These are phyloP conservation scores for Lentithecium fluviatile DNA, from an alignment of 495 filamentous ascomycete species.

Conservation along the genomic window DNA sequence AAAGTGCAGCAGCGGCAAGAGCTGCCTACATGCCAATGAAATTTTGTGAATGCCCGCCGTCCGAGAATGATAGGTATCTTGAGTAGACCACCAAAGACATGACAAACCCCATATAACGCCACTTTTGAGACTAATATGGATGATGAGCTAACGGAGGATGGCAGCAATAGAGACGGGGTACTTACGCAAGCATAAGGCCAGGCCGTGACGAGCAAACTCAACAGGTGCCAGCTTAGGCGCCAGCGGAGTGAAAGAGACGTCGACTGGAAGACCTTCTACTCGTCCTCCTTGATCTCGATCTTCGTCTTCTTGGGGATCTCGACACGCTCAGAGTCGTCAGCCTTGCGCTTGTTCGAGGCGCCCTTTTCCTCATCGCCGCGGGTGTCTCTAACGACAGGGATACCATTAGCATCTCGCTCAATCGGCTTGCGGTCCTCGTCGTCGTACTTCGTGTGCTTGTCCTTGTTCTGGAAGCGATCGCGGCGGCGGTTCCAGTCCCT, in stretches of 20 bases:
- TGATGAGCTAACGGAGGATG: no score
- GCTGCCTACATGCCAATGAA: not conserved
- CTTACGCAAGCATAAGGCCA: no score
- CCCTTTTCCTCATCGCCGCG: not conserved
- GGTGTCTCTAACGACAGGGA: slow-evolving; percentile 10
- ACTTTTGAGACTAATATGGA: no score
- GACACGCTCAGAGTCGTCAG: slow-evolving; percentile 2
- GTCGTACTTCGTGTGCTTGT: not conserved
- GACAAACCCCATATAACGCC: no score
- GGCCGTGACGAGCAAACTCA: no score
- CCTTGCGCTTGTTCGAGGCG: slow-evolving; percentile 12
- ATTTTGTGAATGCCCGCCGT: no score
- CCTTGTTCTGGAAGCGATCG: slow-evolving; percentile 24
- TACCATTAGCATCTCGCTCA: slow-evolving; percentile 2
- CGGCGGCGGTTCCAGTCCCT: slow-evolving; percentile 29
- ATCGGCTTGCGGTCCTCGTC: slow-evolving; percentile 1
- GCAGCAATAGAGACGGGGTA: no score
- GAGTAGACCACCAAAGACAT: no score
- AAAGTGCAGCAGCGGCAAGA: no score
- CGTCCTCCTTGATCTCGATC: slow-evolving; percentile 24
- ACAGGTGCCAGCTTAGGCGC: not conserved
- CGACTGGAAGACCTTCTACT: not conserved
- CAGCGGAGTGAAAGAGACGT: not conserved
- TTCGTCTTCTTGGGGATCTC: slow-evolving; percentile 13
- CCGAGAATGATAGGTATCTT: no score